These are phyloP conservation scores for Penicillium coffeae DNA, from an alignment of 495 filamentous ascomycete species.

Conservation along the genomic window DNA sequence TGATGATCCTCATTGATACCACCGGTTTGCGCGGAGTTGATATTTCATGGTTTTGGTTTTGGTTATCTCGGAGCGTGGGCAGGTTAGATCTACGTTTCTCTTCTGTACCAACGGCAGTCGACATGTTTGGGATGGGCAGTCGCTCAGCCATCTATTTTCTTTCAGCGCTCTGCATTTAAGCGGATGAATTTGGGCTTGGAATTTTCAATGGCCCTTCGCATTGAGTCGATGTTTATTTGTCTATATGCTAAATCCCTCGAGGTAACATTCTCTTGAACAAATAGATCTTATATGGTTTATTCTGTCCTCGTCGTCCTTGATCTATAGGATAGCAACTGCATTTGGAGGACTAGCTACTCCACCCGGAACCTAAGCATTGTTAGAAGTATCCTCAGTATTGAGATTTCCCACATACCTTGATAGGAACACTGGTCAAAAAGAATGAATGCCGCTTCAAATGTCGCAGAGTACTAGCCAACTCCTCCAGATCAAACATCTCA, in stretches of 20 bases:
- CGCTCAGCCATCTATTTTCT: background rate
- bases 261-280: background rate
- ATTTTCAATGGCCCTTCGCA: background rate
- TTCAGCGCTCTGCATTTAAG: background rate
- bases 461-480: background rate
- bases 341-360: conserved; percentile 2
- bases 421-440: background rate
- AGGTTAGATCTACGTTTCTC: too few species aligned
- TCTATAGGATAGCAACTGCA: background rate
- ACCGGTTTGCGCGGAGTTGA: background rate
- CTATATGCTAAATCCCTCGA: background rate
- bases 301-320: background rate
- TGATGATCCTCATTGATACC: background rate
- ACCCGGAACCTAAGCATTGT: background rate
- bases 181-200: background rate
- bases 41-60: background rate
- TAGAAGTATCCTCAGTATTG: too few species aligned
- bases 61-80: background rate
- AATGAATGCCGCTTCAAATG: background rate
- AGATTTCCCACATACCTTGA: background rate
- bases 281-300: background rate
- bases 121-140: too few species aligned
- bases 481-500: background rate
- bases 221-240: background rate
- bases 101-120: too few species aligned